Percentiles rank a stretch among this genome's conserved stretches.
phyloP scores from a whole-genome alignment of 176 grass and related monocot species.

The Avena atlantica region DNA sequence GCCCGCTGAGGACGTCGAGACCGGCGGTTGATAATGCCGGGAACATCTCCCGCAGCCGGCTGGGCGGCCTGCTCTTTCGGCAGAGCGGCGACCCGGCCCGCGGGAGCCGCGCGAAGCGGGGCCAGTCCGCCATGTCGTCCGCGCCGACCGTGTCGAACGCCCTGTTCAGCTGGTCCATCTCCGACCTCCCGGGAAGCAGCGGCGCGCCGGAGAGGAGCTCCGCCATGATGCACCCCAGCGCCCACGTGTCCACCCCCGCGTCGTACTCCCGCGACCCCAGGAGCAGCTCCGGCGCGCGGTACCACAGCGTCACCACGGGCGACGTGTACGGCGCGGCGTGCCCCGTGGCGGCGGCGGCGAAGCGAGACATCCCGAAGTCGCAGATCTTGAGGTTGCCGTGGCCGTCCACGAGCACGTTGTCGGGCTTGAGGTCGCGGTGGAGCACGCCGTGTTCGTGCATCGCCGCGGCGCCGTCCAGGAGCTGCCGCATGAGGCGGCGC shows the following conservation, averaged over 20 bases:
- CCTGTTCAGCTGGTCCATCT: constrained; percentile 52
- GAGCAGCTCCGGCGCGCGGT: constrained; percentile 54
- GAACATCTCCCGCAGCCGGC: constrained; percentile 41
- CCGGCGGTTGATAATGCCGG: constrained; percentile 38
- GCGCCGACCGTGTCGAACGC: constrained; percentile 29
- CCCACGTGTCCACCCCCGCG: constrained; percentile 48
- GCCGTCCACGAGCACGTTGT: constrained; percentile 59
- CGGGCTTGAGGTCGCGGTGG: constrained; percentile 74
- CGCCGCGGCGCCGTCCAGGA: constrained; percentile 29
- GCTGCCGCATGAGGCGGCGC: constrained; percentile 43
- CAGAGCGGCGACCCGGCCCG: constrained; percentile 29
- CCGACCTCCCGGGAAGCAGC: constrained; percentile 38
- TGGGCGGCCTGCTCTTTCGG: neutral
- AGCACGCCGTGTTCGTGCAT: constrained; percentile 55
- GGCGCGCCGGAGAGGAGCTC: constrained; percentile 43
- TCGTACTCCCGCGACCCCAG: constrained; percentile 42
- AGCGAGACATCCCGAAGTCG: constrained; percentile 50
- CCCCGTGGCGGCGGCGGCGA: neutral
- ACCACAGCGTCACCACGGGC: constrained; percentile 46
- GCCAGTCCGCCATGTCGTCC: constrained; percentile 19
- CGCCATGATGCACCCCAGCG: constrained; percentile 55
- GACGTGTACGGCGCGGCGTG: constrained; percentile 35
- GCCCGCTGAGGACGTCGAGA: constrained; percentile 39
- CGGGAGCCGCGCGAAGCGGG: constrained; percentile 19
- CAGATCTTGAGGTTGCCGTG: constrained; percentile 50